Evolutionary conservation across 2,329 filamentous ascomycete genomes (phyloP).

Genomic region (Fusarium sp.): DNA sequence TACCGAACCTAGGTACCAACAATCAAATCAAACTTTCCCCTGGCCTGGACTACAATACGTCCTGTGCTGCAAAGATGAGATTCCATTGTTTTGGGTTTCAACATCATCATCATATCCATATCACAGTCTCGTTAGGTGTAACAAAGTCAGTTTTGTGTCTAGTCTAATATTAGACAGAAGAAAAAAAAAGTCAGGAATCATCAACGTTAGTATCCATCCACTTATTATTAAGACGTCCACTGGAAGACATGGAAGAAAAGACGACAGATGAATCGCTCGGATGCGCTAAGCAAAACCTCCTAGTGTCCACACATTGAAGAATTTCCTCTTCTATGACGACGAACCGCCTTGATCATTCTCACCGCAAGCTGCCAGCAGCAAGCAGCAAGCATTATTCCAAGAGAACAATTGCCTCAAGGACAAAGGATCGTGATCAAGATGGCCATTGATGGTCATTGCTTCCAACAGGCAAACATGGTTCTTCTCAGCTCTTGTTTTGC

Average conservation of each 20-base stretch:
- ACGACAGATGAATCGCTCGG: background rate
- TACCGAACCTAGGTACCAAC: no score
- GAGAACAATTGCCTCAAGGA: conserved; percentile 14
- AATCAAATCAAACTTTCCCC: conserved; percentile 26
- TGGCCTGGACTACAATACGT: conserved; percentile 20
- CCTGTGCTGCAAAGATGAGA: conserved; percentile 25
- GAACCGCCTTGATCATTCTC: conserved; percentile 1
- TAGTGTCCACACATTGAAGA: conserved; percentile 6
- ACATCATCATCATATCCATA: conserved; percentile 2
- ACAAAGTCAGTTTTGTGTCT: conserved; percentile 16
- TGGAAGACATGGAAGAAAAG: background rate
- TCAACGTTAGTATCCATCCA: background rate
- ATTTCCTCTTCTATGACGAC: conserved; percentile 27
- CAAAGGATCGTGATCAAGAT: conserved; percentile 10
- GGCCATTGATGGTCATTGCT: conserved; percentile 1
- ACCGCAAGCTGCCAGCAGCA: conserved; percentile 6
- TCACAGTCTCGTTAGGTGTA: background rate
- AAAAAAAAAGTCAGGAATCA: background rate
- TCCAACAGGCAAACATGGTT: conserved; percentile 6
- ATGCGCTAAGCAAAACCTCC: conserved; percentile 7
- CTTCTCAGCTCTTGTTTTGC: conserved; percentile 3
- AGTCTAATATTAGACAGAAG: background rate
- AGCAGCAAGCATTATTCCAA: conserved; percentile 8
- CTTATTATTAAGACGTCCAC: background rate
- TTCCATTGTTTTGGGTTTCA: conserved; percentile 2